Evolutionary conservation across 164 flowering plant species (phyloP), one percentile per base, ranked within the genome.

Genomic region (Protea cynaroides): DNA sequence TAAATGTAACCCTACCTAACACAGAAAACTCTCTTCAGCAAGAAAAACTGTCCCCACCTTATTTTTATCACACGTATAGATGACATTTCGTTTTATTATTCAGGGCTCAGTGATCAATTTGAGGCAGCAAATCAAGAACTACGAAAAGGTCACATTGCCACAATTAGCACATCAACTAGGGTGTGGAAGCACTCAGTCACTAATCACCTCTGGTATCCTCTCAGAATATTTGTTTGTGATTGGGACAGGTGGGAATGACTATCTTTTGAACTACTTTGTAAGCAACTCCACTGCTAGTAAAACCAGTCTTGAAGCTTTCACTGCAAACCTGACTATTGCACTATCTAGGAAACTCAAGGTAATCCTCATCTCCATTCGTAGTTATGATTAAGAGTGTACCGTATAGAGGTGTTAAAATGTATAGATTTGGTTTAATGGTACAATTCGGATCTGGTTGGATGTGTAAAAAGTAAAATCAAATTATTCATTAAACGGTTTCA

Each of bases 241-340:
- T 24, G 84, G 85, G 59, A 72, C 65, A 2, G 91, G 95, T 10
- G 81, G 85, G 5, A 83, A 84, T 46, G 94, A 86, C 67, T 86
- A 79, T 67, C 54, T 84, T n/a, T 51, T 81, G 66, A 84, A 81
- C 62, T 86, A 81, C 71, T 86, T 86, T 56, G 56, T 75, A 24
- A 59, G 46, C 8, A 47, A 23, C 38, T 14, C 65, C 64, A 18
- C 47, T 9, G 19, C 47, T 9, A n/a, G 3, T 17, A 74, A 65
- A 64, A n/a, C 69, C 69, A 75, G 47, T 67, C 68, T 87, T 53
- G 58, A 69, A 70, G 71, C 25, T 24, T 87, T 87, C 77, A 84
- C 86, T 11, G 49, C 69, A 13, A 78, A 64, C 58, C 73, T 87
- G n/a, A 81, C 64, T 5, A 19, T 66, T 8, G n/a, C 70, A 0